Conservation (phyloP, 1,284 basidiomycete species). For the Golubevia sp. region DNA sequence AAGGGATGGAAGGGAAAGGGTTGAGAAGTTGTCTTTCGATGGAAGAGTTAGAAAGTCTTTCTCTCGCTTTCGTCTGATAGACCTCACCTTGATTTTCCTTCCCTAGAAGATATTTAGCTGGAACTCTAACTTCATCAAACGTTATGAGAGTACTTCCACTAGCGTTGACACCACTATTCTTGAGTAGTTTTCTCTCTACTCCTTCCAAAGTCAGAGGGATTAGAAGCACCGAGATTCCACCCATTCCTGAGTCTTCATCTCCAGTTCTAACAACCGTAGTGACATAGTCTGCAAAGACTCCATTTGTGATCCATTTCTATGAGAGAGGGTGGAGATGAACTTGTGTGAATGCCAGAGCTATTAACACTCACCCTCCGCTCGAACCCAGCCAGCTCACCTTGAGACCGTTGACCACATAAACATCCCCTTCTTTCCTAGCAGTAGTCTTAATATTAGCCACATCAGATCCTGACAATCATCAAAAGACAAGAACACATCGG, state of each 20-base stretch:
- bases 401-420: conserved; percentile 8
- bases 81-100: conserved; percentile 7
- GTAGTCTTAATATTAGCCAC: conserved; percentile 18
- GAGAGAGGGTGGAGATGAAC: not conserved
- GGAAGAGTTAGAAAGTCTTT: not conserved
- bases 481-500: too few species aligned
- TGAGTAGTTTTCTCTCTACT: conserved; percentile 7
- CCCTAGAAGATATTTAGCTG: conserved; percentile 7
- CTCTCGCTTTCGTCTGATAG: not conserved
- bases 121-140: conserved; percentile 7
- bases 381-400: too few species aligned
- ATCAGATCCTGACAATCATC: conserved; percentile 10
- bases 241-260: conserved; percentile 6
- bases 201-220: conserved; percentile 5
- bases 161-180: conserved; percentile 6
- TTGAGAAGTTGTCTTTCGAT: too few species aligned
- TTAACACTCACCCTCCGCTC: not conserved
- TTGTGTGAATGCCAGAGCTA: not conserved
- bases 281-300: conserved; percentile 30
- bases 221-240: conserved; percentile 7
- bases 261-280: conserved; percentile 33
- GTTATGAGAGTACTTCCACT: not conserved
- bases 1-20: too few species aligned
- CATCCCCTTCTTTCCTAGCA: conserved; percentile 6
- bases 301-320: conserved; percentile 33